Base-by-base conservation (phyloP, 345 rosid species). In the Moricandia arvensis region DNA sequence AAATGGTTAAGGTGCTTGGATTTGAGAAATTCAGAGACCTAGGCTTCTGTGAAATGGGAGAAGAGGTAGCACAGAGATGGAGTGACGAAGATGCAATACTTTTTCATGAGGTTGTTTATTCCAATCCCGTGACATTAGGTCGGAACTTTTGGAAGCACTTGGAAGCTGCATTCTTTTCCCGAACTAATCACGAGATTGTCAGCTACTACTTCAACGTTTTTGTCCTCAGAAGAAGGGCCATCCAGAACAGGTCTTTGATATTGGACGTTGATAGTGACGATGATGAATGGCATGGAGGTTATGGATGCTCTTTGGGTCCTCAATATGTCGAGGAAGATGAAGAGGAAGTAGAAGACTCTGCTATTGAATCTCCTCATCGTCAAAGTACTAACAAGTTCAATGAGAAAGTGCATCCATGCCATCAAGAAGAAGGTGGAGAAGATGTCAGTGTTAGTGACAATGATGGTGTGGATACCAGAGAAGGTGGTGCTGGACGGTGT, bases 161-260 rank as follows among this genome's bases (percentile, higher is more conserved):
- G 53, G 85, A 86, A 35, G 83, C 64, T 31, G 80, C 80, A 11
- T 89, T 91, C 70, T 88, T 83, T 74, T 82, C 69, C 17, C 87
- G 86, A 66, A 78, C 85, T 16, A 87, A 66, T 69, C 79, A 74
- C n/a, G 93, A 89, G 79, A 78, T 89, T 55, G 84, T 88, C 63
- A 85, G 91, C 82, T 91, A 88, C 76, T 89, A 91, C 80, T 91
- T 85, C 43, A 91, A 89, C 65, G 91, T 89, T 9, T 91, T 88
- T 65, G 76, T 87, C 76, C 84, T 91, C 35, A 78, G 75, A 61
- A 74, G 82, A 68, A 86, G 95, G 47, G 91, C 89, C 68, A 74
- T 72, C 31, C 97, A 91, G 84, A 91, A 91, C 79, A 82, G 91
- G 58, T 80, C 75, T 41, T 75, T 79, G 54, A 76, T 83, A 0